These are phyloP conservation scores for Acanthamoeba royreba DNA, from an alignment of 208 protist genomes.

Conservation along the genomic window DNA sequence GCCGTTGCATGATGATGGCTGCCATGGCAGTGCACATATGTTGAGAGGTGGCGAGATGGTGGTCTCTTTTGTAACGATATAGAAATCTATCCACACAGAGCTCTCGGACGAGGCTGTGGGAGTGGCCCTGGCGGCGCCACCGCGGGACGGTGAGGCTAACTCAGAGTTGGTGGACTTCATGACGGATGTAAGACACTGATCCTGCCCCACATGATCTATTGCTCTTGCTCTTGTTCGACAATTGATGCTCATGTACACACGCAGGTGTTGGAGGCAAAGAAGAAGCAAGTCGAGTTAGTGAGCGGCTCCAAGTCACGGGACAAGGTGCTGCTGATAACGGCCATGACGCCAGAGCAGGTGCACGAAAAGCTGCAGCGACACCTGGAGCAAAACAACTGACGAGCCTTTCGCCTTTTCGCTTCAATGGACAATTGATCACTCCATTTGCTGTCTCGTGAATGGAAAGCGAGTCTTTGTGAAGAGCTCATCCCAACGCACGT, in stretches of 20 bases:
- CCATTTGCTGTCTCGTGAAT: too few species aligned
- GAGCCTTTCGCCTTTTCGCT: too few species aligned
- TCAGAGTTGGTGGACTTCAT: background rate
- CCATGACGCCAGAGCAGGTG: background rate
- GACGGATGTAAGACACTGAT: background rate
- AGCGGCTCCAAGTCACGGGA: slow-evolving; percentile 15
- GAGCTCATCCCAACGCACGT: too few species aligned
- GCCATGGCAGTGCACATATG: background rate
- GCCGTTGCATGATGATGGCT: too few species aligned
- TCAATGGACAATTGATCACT: too few species aligned
- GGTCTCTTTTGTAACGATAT: background rate
- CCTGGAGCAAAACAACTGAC: too few species aligned
- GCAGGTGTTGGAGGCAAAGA: background rate
- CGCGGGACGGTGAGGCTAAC: slow-evolving; percentile 18
- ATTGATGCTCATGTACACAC: too few species aligned
- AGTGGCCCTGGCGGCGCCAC: background rate
- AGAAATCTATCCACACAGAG: too few species aligned
- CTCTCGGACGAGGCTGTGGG: background rate
- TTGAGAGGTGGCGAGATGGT: background rate
- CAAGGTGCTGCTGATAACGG: background rate
- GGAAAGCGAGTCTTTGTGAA: too few species aligned
- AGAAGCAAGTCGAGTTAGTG: background rate
- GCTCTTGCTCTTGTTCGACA: background rate
- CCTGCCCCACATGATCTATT: background rate
- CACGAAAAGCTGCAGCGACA: background rate